These are phyloP conservation scores for Microbotryum saponariae DNA, from an alignment of 1,284 basidiomycete genomes.

Conservation along the genomic window DNA sequence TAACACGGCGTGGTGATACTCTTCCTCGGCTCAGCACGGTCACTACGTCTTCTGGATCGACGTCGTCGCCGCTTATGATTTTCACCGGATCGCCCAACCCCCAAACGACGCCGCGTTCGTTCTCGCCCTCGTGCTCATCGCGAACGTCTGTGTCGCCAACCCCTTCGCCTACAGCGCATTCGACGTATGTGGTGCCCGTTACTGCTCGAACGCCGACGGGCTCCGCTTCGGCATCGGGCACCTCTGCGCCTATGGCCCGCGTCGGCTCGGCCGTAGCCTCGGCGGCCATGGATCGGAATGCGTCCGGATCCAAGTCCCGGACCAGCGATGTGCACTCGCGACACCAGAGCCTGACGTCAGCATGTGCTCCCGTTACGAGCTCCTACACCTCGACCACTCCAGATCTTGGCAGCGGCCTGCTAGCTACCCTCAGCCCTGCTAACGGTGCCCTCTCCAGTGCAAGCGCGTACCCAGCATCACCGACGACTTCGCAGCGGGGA, in stretches of 20 bases:
- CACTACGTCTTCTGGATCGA: conserved; percentile 4
- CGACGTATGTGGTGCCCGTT: background rate
- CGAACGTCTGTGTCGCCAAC: conserved; percentile 2
- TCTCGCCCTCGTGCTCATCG: background rate
- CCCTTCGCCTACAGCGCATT: conserved; percentile 7
- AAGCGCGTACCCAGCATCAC: background rate
- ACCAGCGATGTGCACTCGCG: conserved; percentile 21
- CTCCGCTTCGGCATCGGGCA: background rate
- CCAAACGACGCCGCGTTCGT: no score
- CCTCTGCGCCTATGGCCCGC: conserved; percentile 6
- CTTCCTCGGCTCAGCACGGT: conserved; percentile 12
- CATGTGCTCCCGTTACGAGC: conserved; percentile 26
- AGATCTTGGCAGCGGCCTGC: background rate
- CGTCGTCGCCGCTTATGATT: conserved; percentile 15
- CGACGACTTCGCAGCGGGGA: background rate
- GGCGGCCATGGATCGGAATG: conserved; percentile 21
- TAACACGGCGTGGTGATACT: background rate
- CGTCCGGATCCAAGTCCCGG: conserved; percentile 7
- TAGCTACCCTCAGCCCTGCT: conserved; percentile 5
- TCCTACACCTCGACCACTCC: conserved; percentile 10
- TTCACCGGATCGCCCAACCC: conserved; percentile 17
- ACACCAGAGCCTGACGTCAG: conserved; percentile 25
- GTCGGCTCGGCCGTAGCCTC: conserved; percentile 2
- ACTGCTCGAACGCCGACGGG: no score
- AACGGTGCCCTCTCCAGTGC: background rate